phyloP scores from a whole-genome alignment of 163 green algal genomes.

The Trebouxiophyceae sp. region DNA sequence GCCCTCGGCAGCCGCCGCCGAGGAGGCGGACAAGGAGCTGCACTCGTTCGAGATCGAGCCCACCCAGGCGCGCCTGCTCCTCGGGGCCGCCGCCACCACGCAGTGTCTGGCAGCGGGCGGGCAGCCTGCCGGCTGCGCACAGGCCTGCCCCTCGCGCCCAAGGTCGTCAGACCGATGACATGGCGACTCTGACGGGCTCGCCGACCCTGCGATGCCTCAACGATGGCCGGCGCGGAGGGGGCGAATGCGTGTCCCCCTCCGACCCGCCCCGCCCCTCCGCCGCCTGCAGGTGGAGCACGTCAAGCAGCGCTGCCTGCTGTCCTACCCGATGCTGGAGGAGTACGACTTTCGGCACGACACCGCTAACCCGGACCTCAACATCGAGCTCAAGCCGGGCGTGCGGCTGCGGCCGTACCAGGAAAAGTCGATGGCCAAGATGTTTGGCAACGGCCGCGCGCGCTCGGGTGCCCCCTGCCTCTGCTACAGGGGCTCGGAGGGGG shows the following conservation, averaged over 20 bases:
- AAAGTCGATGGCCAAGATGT: constrained; percentile 98
- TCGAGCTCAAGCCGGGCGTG: constrained; percentile 77
- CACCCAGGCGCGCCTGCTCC: too few species aligned
- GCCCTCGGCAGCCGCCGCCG: constrained; percentile 21
- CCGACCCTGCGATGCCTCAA: too few species aligned
- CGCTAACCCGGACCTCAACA: constrained; percentile 59
- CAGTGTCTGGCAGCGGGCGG: too few species aligned
- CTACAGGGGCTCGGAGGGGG: too few species aligned
- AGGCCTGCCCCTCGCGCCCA: too few species aligned
- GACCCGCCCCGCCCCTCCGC: too few species aligned
- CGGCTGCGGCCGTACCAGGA: constrained; percentile 76
- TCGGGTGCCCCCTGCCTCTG: constrained; percentile 44
- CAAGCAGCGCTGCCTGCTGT: constrained; percentile 92
- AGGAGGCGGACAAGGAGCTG: constrained; percentile 52
- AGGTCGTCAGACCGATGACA: too few species aligned
- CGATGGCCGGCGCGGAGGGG: too few species aligned
- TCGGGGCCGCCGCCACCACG: too few species aligned
- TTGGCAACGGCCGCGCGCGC: constrained; percentile 87
- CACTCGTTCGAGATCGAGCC: constrained; percentile 83
- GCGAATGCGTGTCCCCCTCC: neutral
- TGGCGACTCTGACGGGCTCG: too few species aligned
- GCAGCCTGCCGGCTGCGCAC: too few species aligned
- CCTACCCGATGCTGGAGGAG: constrained; percentile 98
- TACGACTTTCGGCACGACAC: constrained; percentile 95
- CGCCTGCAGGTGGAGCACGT: constrained; percentile 82